A percentile compares a stretch with the other conserved stretches of the same genome.
These are phyloP conservation scores for Elsinoe arachidis DNA, from an alignment of 2,329 filamentous ascomycete species.

Conservation along the genomic window DNA sequence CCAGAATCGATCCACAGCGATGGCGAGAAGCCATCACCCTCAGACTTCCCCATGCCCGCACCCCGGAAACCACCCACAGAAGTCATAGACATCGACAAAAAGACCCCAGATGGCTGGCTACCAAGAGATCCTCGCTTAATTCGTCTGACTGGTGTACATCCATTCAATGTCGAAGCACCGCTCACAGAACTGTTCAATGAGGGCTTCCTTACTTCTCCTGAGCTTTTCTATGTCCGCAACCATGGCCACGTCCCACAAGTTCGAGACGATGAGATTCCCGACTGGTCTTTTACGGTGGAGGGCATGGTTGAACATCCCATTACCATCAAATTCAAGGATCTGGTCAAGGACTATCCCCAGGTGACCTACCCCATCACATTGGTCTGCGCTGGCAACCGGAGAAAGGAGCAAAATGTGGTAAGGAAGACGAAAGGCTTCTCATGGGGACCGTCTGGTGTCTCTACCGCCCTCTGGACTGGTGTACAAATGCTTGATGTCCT, in stretches of 20 bases:
- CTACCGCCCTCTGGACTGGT: constrained; percentile 81
- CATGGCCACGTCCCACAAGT: constrained; percentile 77
- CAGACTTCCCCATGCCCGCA: constrained; percentile 60
- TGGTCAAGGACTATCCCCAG: constrained; percentile 68
- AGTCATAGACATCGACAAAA: constrained; percentile 65
- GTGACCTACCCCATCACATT: constrained; percentile 80
- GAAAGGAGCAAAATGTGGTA: constrained; percentile 88
- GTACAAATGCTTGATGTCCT: constrained; percentile 67
- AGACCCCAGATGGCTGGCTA: constrained; percentile 77
- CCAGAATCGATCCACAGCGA: constrained; percentile 28
- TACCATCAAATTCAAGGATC: constrained; percentile 60
- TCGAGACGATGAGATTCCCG: constrained; percentile 59
- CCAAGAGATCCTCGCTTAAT: constrained; percentile 73
- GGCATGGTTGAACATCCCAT: constrained; percentile 72
- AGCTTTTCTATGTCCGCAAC: constrained; percentile 86
- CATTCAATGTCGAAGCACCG: constrained; percentile 84
- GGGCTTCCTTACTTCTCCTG: constrained; percentile 78
- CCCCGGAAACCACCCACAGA: constrained; percentile 47
- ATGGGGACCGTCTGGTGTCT: constrained; percentile 81
- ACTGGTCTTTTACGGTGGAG: constrained; percentile 78
- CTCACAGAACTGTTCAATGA: constrained; percentile 67
- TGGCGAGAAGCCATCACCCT: constrained; percentile 21
- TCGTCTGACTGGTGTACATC: constrained; percentile 77
- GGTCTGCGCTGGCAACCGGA: constrained; percentile 82
- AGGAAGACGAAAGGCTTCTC: constrained; percentile 90